Evolutionary conservation across 345 rosid species (phyloP).

Genomic region (Lenwebbia sp.): DNA sequence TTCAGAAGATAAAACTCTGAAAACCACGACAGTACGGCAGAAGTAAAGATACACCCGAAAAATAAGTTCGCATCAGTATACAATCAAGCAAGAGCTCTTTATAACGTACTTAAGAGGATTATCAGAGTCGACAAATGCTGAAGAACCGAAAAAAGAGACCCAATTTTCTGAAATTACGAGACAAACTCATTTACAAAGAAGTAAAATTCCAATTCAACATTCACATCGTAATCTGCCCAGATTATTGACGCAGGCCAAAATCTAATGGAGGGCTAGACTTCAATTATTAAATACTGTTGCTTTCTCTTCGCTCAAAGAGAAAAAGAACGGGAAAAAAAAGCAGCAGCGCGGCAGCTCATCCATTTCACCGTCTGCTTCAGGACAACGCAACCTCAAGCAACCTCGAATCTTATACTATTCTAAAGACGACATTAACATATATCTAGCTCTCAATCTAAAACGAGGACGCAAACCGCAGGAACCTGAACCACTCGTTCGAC

Average conservation of each 20-base stretch:
- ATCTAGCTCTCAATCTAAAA: not conserved
- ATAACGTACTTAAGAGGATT: not conserved
- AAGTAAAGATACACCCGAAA: not conserved
- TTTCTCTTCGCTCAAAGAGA: not conserved
- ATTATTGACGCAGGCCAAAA: not conserved
- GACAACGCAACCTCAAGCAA: not conserved
- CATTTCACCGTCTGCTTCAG: not conserved
- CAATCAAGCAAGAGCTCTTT: not conserved
- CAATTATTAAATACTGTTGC: not conserved
- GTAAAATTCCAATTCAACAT: not conserved
- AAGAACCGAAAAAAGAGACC: not conserved
- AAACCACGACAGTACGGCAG: not conserved
- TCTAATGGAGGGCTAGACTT: not conserved
- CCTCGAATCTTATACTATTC: not conserved
- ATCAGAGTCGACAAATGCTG: not conserved
- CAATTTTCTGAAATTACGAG: not conserved
- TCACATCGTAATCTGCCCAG: not conserved
- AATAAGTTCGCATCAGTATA: not conserved
- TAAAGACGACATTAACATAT: rapidly evolving
- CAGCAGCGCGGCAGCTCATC: not conserved
- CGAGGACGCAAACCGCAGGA: not conserved
- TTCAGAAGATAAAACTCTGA: not conserved
- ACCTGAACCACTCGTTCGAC: not conserved
- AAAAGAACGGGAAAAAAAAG: not conserved
- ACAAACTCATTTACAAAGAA: not conserved